Conservation (phyloP, 805 yeast genomes). For the Geotrichum ghanense region DNA sequence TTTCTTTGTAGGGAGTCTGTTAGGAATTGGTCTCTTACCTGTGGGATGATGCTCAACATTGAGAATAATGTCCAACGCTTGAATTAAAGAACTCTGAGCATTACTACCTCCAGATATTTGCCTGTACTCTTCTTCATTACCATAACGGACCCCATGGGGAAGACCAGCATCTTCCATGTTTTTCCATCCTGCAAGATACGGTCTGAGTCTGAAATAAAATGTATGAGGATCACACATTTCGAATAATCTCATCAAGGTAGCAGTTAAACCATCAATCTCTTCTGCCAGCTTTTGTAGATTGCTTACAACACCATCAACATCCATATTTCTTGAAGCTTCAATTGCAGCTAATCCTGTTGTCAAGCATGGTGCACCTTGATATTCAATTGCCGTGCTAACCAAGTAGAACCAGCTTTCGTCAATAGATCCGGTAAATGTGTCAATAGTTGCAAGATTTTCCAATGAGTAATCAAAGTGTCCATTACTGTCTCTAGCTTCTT, state of each 20-base stretch:
- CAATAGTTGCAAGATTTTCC: slow-evolving; percentile 63
- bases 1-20: slow-evolving; percentile 14
- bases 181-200: slow-evolving; percentile 89
- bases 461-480: slow-evolving; percentile 20
- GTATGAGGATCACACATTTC: slow-evolving; percentile 93
- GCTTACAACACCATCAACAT: slow-evolving; percentile 31
- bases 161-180: slow-evolving; percentile 83
- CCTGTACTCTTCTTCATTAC: slow-evolving; percentile 45
- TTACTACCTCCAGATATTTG: slow-evolving; percentile 81
- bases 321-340: slow-evolving; percentile 37
- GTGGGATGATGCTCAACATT: slow-evolving; percentile 71
- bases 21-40: slow-evolving; percentile 38
- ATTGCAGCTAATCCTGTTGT: slow-evolving; percentile 59
- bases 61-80: slow-evolving; percentile 68
- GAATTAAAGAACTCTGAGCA: slow-evolving; percentile 86
- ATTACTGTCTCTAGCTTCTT: slow-evolving; percentile 30
- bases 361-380: slow-evolving; percentile 64
- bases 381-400: slow-evolving; percentile 79
- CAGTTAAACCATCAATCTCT: slow-evolving; percentile 59
- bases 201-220: slow-evolving; percentile 77
- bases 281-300: slow-evolving; percentile 60
- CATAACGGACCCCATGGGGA: slow-evolving; percentile 68
- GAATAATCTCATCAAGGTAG: slow-evolving; percentile 69
- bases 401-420: slow-evolving; percentile 94
- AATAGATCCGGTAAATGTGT: slow-evolving; percentile 78